These are phyloP conservation scores for Suhomyces emberorum DNA, from an alignment of 805 yeast species.

Conservation along the genomic window DNA sequence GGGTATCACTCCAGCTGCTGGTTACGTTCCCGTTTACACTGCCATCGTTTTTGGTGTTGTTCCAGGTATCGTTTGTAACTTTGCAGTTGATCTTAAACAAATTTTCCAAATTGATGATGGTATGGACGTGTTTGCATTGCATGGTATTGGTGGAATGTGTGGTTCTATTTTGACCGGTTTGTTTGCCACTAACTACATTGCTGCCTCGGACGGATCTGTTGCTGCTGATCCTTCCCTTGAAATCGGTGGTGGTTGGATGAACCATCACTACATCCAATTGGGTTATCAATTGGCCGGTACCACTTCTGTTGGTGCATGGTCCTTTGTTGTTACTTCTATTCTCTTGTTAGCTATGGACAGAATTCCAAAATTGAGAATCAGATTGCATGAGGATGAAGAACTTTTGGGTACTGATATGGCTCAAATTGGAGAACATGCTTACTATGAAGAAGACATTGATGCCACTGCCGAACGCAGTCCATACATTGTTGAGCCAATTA, in stretches of 20 bases:
- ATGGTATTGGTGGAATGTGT: slow-evolving; percentile 88
- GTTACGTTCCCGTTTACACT: slow-evolving; percentile 89
- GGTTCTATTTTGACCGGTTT: slow-evolving; percentile 87
- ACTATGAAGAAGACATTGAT: slow-evolving; percentile 48
- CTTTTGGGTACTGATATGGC: slow-evolving; percentile 83
- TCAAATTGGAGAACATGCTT: slow-evolving; percentile 89
- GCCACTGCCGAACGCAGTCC: slow-evolving; percentile 26
- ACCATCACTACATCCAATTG: slow-evolving; percentile 76
- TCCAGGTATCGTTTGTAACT: slow-evolving; percentile 75
- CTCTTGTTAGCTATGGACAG: slow-evolving; percentile 65
- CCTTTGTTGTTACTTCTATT: slow-evolving; percentile 68
- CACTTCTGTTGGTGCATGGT: slow-evolving; percentile 68
- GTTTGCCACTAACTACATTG: slow-evolving; percentile 87
- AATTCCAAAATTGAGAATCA: slow-evolving; percentile 76
- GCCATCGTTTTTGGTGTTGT: slow-evolving; percentile 80
- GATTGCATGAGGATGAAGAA: slow-evolving; percentile 86
- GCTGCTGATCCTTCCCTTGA: slow-evolving; percentile 20
- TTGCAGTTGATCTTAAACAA: slow-evolving; percentile 77
- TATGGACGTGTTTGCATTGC: slow-evolving; percentile 89
- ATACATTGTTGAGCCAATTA: slow-evolving; percentile 74
- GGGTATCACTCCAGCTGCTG: slow-evolving; percentile 96
- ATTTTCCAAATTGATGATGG: slow-evolving; percentile 84
- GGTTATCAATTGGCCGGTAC: slow-evolving; percentile 87
- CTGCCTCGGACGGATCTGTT: slow-evolving; percentile 72
- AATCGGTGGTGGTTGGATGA: slow-evolving; percentile 84